These are phyloP conservation scores for Mortierella sp. DNA, from an alignment of 371 early-diverging fungal species.

Conservation along the genomic window DNA sequence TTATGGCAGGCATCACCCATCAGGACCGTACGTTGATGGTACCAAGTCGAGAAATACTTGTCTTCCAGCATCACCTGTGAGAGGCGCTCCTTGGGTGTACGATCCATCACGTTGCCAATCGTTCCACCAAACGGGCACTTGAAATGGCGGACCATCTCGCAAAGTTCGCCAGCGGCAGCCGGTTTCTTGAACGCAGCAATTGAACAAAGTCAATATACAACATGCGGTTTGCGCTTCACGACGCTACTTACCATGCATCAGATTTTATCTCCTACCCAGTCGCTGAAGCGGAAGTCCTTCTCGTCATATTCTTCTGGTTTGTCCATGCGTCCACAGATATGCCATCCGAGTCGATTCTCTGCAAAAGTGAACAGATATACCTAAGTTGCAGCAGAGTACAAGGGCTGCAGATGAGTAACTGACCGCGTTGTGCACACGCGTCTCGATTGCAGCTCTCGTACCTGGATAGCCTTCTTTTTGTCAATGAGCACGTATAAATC, in stretches of 20 bases:
- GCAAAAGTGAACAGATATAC: constrained; percentile 29
- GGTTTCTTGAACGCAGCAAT: constrained; percentile 3
- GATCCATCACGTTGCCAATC: constrained; percentile 27
- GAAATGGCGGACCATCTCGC: constrained; percentile 28
- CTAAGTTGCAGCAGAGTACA: too few species aligned
- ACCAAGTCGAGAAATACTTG: constrained; percentile 34
- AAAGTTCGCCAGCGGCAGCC: constrained; percentile 19
- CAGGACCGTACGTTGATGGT: constrained; percentile 18
- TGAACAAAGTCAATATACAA: not conserved
- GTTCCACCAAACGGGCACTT: constrained; percentile 27
- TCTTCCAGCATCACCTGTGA: constrained; percentile 37
- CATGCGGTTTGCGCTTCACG: not conserved
- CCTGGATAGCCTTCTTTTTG: constrained; percentile 32
- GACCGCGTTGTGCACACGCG: too few species aligned
- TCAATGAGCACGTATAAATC: constrained; percentile 31
- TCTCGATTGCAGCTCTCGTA: too few species aligned
- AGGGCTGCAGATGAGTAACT: too few species aligned
- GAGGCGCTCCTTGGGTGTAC: constrained; percentile 7
- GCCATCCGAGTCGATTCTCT: constrained; percentile 25
- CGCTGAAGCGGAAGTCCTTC: constrained; percentile 24
- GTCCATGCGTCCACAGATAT: constrained; percentile 31
- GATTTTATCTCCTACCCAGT: constrained; percentile 31
- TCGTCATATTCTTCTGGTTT: constrained; percentile 24
- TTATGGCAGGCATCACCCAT: constrained; percentile 42
- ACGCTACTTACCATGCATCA: too few species aligned